Evolutionary conservation across 768 basidiomycete genomes (phyloP).

Genomic region (Jaapia argillacea): DNA sequence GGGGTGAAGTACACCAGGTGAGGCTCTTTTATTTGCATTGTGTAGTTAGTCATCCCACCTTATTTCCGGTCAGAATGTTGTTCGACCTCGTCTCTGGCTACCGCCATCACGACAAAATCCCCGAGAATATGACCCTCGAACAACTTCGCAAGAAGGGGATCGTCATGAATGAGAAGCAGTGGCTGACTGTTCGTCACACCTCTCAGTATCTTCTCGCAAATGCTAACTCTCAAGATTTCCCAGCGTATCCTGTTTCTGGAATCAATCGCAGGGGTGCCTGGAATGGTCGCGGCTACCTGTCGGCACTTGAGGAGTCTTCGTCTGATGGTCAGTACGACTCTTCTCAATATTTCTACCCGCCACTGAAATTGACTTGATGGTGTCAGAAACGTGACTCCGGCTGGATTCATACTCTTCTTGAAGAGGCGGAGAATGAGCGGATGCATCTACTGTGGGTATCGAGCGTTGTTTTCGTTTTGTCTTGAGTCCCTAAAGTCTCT

Average conservation of each 20-base stretch:
- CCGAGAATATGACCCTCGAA: slow-evolving; percentile 53
- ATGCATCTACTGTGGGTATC: slow-evolving; percentile 80
- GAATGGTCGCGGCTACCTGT: slow-evolving; percentile 86
- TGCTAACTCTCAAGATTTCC: slow-evolving; percentile 13
- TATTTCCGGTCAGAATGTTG: slow-evolving; percentile 29
- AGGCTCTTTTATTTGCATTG: slow-evolving; percentile 3
- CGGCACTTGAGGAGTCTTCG: slow-evolving; percentile 85
- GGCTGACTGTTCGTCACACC: slow-evolving; percentile 50
- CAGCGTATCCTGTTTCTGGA: slow-evolving; percentile 67
- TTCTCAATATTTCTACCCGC: slow-evolving; percentile 4
- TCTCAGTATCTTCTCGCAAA: background rate
- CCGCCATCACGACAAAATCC: slow-evolving; percentile 60
- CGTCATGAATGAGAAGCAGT: slow-evolving; percentile 62
- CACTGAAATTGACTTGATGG: background rate
- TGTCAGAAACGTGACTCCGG: slow-evolving; percentile 40
- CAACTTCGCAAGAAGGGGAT: slow-evolving; percentile 71
- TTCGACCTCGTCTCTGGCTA: slow-evolving; percentile 88
- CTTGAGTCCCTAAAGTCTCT: slow-evolving; percentile 9
- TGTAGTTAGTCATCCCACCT: background rate
- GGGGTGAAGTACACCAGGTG: slow-evolving; percentile 51
- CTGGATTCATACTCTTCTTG: slow-evolving; percentile 89
- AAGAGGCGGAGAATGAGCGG: slow-evolving; percentile 95
- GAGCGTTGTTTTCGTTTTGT: slow-evolving; percentile 1
- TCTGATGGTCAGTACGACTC: slow-evolving; percentile 58
- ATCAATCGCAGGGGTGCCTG: slow-evolving; percentile 89